Conservation (phyloP, 2,329 filamentous ascomycete genomes). For the Microsporum ferrugineum region DNA sequence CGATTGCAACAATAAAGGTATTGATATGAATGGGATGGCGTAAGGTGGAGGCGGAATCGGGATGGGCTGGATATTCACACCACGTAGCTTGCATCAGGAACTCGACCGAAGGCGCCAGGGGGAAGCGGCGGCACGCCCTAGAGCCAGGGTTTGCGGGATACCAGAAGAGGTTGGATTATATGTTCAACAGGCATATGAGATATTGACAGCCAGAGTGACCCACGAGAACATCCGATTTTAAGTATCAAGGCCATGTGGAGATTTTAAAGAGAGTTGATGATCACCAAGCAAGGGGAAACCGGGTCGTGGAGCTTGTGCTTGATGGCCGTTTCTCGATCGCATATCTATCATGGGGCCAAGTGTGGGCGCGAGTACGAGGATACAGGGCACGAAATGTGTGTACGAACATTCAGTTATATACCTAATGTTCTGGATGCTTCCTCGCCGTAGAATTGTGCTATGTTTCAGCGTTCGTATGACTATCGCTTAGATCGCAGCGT, state of each 20-base stretch:
- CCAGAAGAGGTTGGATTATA: background rate
- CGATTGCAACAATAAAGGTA: background rate
- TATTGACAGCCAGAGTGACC: background rate
- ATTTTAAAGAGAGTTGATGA: background rate
- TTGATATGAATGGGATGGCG: background rate
- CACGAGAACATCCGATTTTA: background rate
- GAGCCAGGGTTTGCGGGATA: background rate
- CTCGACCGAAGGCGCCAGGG: background rate
- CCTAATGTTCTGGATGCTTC: constrained; percentile 1
- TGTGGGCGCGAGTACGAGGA: background rate
- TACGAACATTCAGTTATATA: background rate
- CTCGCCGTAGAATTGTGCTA: background rate
- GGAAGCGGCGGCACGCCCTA: background rate
- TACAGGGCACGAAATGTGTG: background rate
- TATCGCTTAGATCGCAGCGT: background rate
- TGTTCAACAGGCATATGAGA: background rate
- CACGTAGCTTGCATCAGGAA: background rate
- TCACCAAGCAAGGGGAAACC: background rate
- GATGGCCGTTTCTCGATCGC: background rate
- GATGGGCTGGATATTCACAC: background rate
- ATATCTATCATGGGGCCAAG: background rate
- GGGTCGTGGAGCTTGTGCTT: background rate
- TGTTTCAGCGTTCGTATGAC: background rate
- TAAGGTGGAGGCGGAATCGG: background rate
- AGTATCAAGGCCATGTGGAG: background rate